A percentile compares a stretch with the other conserved stretches of the same genome.
These are phyloP conservation scores for Cnidoscolus chayamansa DNA, from an alignment of 441 rosid species.

Conservation along the genomic window DNA sequence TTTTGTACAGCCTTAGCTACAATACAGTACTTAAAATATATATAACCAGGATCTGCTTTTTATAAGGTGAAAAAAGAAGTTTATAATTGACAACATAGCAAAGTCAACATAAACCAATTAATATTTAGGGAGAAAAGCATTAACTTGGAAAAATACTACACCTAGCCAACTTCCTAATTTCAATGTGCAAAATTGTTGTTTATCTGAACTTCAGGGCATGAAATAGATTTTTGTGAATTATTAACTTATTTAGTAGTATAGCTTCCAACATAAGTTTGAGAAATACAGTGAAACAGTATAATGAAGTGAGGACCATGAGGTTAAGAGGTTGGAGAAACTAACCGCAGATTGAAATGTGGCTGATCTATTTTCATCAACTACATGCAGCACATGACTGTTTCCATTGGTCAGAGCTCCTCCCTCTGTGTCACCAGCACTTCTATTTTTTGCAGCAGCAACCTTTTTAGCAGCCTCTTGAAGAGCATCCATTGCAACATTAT, in stretches of 20 bases:
- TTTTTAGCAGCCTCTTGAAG: conserved; percentile 59
- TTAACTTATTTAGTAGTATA: not conserved
- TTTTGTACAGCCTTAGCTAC: not conserved
- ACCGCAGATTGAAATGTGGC: conserved; percentile 41
- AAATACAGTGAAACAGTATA: not conserved
- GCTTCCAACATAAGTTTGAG: not conserved
- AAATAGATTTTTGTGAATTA: not conserved
- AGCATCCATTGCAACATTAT: conserved; percentile 59
- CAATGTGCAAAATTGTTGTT: not conserved
- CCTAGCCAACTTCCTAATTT: not conserved
- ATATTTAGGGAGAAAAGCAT: not conserved
- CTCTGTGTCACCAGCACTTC: conserved; percentile 32
- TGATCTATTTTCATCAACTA: conserved; percentile 37
- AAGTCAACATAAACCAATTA: not conserved
- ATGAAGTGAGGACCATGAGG: not conserved
- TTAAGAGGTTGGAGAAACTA: conserved; percentile 28
- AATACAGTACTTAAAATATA: not conserved
- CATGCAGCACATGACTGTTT: conserved; percentile 34
- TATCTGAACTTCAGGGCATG: not conserved
- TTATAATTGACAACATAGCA: not conserved
- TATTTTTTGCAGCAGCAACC: conserved; percentile 54
- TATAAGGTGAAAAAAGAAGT: not conserved
- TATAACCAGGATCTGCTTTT: not conserved
- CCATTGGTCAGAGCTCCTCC: conserved; percentile 33
- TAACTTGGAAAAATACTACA: not conserved